A percentile compares a stretch with the other conserved stretches of the same genome.
Evolutionary conservation across 148 eudicot genomes (phyloP).

Genomic region (Chenopodium quinoa): DNA sequence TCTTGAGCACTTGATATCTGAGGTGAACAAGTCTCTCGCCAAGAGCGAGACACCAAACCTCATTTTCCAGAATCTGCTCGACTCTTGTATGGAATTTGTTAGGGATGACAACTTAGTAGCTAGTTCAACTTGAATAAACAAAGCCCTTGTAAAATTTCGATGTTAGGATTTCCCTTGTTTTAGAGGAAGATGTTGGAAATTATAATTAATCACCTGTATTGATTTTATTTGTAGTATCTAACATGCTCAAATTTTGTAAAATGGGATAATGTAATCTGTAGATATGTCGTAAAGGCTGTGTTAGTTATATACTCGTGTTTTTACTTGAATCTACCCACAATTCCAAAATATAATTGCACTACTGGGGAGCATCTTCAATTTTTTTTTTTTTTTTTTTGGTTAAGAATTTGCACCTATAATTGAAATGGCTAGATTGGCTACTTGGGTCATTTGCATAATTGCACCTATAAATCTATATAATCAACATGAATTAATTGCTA

Average conservation of each 20-base stretch:
- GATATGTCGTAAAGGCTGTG: background rate
- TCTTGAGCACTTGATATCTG: constrained; percentile 43
- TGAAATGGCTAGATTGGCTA: no score
- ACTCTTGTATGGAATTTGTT: constrained; percentile 56
- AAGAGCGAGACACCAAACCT: constrained; percentile 38
- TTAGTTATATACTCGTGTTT: background rate
- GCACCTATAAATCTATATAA: no score
- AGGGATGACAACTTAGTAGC: constrained; percentile 22
- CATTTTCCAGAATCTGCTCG: constrained; percentile 44
- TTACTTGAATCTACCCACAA: background rate
- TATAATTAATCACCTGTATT: no score
- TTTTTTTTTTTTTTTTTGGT: no score
- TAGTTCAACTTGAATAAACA: background rate
- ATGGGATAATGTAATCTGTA: background rate
- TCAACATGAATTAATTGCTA: no score
- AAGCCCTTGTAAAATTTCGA: constrained; percentile 1
- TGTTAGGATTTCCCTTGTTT: background rate
- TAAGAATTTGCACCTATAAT: no score
- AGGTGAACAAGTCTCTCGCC: constrained; percentile 32
- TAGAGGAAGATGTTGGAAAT: background rate
- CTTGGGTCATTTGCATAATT: no score
- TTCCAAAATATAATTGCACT: background rate
- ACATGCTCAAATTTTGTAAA: background rate
- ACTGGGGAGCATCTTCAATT: background rate
- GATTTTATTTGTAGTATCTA: background rate